These are phyloP conservation scores for Rhodotorula mucilaginosa DNA, from an alignment of 1,284 basidiomycete genomes.

Conservation along the genomic window DNA sequence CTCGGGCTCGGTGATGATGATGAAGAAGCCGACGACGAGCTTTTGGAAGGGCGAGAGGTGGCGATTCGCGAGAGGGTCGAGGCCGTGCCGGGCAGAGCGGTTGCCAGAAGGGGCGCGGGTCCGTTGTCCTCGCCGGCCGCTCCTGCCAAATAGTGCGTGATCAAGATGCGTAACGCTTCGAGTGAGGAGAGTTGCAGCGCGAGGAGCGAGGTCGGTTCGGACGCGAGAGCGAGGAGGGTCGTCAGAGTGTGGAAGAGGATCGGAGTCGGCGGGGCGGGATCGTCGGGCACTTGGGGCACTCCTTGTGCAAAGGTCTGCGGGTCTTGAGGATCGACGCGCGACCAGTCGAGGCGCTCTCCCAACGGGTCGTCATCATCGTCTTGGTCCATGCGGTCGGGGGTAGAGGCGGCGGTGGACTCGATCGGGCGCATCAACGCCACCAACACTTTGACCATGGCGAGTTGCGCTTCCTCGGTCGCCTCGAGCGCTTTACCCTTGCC, in stretches of 20 bases:
- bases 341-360: slow-evolving; percentile 55
- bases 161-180: slow-evolving; percentile 58
- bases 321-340: slow-evolving; percentile 52
- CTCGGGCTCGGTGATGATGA: not conserved
- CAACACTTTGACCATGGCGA: slow-evolving; percentile 34
- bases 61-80: slow-evolving; percentile 62
- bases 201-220: slow-evolving; percentile 59
- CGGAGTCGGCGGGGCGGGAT: slow-evolving; percentile 51
- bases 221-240: slow-evolving; percentile 58
- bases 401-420: slow-evolving; percentile 50
- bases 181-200: slow-evolving; percentile 66
- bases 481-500: slow-evolving; percentile 55
- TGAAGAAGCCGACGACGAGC: slow-evolving; percentile 45
- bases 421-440: slow-evolving; percentile 59
- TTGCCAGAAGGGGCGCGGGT: slow-evolving; percentile 40
- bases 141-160: slow-evolving; percentile 66
- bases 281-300: not conserved
- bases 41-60: slow-evolving; percentile 47
- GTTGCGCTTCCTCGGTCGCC: slow-evolving; percentile 72
- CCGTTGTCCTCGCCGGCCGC: slow-evolving; percentile 40
- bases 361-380: slow-evolving; percentile 51
- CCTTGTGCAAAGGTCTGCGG: slow-evolving; percentile 47
- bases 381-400: slow-evolving; percentile 44
- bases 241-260: slow-evolving; percentile 79
- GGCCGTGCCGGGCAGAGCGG: slow-evolving; percentile 44